Conservation (phyloP, 2,329 filamentous ascomycete species). For the Claviceps pazoutovae region DNA sequence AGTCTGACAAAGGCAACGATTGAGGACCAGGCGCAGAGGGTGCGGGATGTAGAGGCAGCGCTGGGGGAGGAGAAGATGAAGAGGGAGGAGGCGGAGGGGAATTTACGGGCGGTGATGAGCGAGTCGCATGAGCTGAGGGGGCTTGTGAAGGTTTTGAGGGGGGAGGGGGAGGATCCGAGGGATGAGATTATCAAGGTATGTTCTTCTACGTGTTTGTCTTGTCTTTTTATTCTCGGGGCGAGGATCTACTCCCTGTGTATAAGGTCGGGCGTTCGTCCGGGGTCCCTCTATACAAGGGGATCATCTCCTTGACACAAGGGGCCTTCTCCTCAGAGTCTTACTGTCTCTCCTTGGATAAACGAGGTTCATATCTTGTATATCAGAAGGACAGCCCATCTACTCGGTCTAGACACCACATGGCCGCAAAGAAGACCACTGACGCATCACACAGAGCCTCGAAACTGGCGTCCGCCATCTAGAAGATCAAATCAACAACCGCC, state of each 20-base stretch:
- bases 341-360: neutral
- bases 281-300: no score
- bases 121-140: constrained; percentile 2
- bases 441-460: constrained; percentile 15
- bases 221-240: neutral
- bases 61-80: constrained; percentile 19
- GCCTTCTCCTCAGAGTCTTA: neutral
- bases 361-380: no score
- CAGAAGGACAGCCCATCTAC: no score
- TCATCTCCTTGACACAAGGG: no score
- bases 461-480: constrained; percentile 20
- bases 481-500: constrained; percentile 22
- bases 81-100: constrained; percentile 14
- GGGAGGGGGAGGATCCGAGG: constrained; percentile 9
- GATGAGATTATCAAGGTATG: constrained; percentile 19
- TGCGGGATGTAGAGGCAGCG: constrained; percentile 19
- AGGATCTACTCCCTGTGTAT: no score
- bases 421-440: neutral
- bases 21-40: constrained; percentile 19
- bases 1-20: constrained; percentile 21
- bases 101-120: constrained; percentile 14
- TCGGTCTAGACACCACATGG: no score
- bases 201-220: neutral
- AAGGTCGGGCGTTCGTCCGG: no score
- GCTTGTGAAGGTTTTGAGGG: constrained; percentile 18